phyloP scores from a whole-genome alignment of 1,284 basidiomycete species.

The Peniophora sp. region DNA sequence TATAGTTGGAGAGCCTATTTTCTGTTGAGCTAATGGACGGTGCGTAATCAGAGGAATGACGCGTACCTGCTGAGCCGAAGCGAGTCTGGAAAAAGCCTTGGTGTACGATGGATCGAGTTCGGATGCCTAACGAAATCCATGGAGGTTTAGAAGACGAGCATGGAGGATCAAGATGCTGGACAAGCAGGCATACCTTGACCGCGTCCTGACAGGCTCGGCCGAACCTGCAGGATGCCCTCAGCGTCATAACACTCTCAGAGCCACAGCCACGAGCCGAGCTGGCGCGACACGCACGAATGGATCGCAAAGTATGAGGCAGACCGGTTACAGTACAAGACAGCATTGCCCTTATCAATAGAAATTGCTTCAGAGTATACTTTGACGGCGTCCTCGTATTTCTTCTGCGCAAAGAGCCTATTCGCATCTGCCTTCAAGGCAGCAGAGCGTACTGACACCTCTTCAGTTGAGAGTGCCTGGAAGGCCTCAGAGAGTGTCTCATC shows the following conservation, averaged over 20 bases:
- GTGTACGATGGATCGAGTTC: slow-evolving; percentile 5
- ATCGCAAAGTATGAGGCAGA: slow-evolving; percentile 22
- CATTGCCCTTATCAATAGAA: slow-evolving; percentile 19
- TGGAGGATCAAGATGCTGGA: neutral
- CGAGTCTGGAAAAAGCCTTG: slow-evolving; percentile 7
- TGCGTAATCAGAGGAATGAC: neutral
- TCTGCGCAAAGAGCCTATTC: slow-evolving; percentile 24
- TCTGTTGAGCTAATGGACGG: neutral
- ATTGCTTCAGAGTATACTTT: slow-evolving; percentile 28
- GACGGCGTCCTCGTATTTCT: slow-evolving; percentile 22
- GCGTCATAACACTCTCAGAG: neutral
- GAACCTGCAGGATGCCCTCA: neutral
- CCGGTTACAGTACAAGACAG: slow-evolving; percentile 28
- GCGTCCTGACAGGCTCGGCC: slow-evolving; percentile 2
- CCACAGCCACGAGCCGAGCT: too few species aligned
- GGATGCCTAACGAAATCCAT: slow-evolving; percentile 3
- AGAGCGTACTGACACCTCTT: neutral
- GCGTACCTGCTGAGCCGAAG: slow-evolving; percentile 1
- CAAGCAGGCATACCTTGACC: slow-evolving; percentile 4
- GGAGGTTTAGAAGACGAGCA: neutral
- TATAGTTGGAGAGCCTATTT: neutral
- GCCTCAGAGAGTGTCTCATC: too few species aligned
- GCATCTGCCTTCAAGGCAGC: slow-evolving; percentile 26
- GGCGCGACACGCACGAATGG: slow-evolving; percentile 10
- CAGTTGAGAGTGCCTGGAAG: too few species aligned